Base-by-base conservation (phyloP, 2,329 filamentous ascomycete species). In the Cladosporium sp. region DNA sequence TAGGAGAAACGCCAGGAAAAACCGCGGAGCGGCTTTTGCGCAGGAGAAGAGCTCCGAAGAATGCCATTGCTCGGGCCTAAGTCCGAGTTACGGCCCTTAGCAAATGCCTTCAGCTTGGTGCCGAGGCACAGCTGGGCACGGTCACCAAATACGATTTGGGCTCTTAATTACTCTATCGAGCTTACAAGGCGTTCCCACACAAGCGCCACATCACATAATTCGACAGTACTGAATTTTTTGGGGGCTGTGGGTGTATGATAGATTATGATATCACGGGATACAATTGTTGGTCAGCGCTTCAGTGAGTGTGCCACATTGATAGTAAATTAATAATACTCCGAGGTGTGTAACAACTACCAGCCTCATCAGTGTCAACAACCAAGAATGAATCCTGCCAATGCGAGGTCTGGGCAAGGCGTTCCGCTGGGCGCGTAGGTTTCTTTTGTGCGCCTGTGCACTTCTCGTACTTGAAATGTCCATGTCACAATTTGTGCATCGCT, bases 11-110 rank as follows among this genome's bases (percentile, higher is more conserved):
- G 23, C 26, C 11, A 32, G 51, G 54, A 34, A 14, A 57, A 48
- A 48, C 58, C 58, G 58, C 58, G 46, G 58, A 60, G 58, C 28
- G 58, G 58, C 39, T 60, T 26, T 7, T 43, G 39, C 58, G 58
- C 28, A 30, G 30, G 30, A 18, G 21, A 36, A n/a, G n/a, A 39
- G 56, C 32, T 16, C 34, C 21, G 21, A 10, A 25, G 36, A 58
- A 58, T 30, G 34, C 34, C 34, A 46, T 25, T 14, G n/a, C 11
- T 11, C 56, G 56, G 54, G 30, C 56, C n/a, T 25, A 58, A 58
- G 25, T 58, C 54, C 51, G 51, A 54, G 51, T 54, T 54, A 54
- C 51, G 26, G 28, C 51, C 26, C 30, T 30, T 23, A 58, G 21
- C n/a, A 18, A n/a, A n/a, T n/a, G n/a, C n/a, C 32, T 25, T 23